A percentile compares a stretch with the other conserved stretches of the same genome.
Conservation (phyloP, 176 grass and related monocot genomes). For the Saccharum spontaneum region DNA sequence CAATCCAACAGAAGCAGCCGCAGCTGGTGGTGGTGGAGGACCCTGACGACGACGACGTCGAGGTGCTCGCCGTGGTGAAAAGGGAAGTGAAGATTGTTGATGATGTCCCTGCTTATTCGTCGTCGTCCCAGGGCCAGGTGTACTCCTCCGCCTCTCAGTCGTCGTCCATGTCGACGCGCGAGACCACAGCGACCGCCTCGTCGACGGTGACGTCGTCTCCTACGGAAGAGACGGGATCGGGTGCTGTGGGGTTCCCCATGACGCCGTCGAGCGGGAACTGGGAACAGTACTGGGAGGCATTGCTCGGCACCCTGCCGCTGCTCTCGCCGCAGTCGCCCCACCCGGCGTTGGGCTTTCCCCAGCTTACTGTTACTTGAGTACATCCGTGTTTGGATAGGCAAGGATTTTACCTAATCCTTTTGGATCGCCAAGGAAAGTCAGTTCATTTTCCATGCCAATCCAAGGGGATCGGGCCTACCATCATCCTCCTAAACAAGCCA, state of each 20-base stretch:
- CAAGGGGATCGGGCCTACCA: background rate
- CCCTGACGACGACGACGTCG: background rate
- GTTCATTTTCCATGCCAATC: background rate
- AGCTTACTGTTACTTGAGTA: slow-evolving; percentile 39
- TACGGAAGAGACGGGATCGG: background rate
- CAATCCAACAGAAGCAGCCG: no score
- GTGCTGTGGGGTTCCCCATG: background rate
- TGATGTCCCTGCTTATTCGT: background rate
- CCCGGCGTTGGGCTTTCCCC: slow-evolving; percentile 38
- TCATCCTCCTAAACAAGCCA: background rate
- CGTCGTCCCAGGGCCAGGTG: background rate
- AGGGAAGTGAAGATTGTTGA: background rate
- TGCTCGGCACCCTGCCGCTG: slow-evolving; percentile 36
- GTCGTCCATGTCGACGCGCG: slow-evolving; percentile 17
- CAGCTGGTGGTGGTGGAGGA: background rate
- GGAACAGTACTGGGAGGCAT: slow-evolving; percentile 48
- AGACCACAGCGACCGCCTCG: slow-evolving; percentile 3
- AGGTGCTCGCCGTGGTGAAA: slow-evolving; percentile 31
- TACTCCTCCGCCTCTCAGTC: background rate
- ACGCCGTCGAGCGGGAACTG: slow-evolving; percentile 43
- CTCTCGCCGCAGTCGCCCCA: slow-evolving; percentile 54
- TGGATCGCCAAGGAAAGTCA: slow-evolving; percentile 5
- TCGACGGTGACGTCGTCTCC: slow-evolving; percentile 36
- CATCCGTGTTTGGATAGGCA: background rate
- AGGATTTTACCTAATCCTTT: background rate